Conservation (phyloP, 176 grass and related monocot species). For the Triticum turgidum region DNA sequence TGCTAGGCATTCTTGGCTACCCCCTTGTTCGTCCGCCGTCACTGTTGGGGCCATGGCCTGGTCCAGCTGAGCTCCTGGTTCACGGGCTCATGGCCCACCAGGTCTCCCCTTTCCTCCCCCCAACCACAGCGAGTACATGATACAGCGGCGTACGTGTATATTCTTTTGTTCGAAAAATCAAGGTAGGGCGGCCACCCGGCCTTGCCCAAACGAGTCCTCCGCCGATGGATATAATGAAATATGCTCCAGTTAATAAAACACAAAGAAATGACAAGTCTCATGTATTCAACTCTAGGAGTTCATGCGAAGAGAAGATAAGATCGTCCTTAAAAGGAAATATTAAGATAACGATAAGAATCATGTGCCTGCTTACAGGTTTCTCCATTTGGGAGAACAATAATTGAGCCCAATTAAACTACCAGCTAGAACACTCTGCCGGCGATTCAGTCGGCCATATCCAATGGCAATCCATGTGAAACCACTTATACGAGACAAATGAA, state of each 20-base stretch:
- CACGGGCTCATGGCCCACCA: too few species aligned
- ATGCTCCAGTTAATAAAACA: not conserved
- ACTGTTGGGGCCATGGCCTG: too few species aligned
- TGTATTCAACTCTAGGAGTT: conserved; percentile 21
- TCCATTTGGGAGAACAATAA: conserved; percentile 33
- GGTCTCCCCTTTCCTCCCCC: too few species aligned
- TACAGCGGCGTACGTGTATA: too few species aligned
- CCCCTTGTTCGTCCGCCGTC: too few species aligned
- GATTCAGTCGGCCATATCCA: conserved; percentile 11
- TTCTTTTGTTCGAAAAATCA: too few species aligned
- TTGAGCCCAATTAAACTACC: conserved; percentile 33
- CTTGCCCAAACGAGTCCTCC: too few species aligned
- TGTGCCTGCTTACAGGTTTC: conserved; percentile 37
- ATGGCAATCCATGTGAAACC: conserved; percentile 35
- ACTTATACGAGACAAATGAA: conserved; percentile 11
- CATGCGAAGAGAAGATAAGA: conserved; percentile 53
- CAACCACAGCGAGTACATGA: too few species aligned
- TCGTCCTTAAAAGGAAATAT: conserved; percentile 38
- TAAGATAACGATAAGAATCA: conserved; percentile 57
- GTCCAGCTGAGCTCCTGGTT: too few species aligned
- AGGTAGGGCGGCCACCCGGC: too few species aligned
- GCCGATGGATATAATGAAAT: conserved; percentile 13
- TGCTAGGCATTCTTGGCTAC: too few species aligned
- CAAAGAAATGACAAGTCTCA: conserved; percentile 31
- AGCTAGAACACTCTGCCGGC: not conserved